These are phyloP conservation scores for Talinum fruticosum DNA, from an alignment of 148 eudicot species.

Conservation along the genomic window DNA sequence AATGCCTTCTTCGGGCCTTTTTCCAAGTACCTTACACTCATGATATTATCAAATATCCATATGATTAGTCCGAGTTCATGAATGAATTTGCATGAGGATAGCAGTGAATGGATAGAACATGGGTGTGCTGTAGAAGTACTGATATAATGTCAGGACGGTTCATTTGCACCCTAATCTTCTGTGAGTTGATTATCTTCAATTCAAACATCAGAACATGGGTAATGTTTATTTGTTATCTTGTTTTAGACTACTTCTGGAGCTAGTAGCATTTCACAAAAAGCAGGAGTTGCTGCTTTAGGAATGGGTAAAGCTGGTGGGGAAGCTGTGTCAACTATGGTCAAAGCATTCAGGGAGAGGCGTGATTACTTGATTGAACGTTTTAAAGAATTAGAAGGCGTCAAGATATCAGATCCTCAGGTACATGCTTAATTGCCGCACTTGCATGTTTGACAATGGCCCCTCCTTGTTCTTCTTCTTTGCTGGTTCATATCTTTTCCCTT, in stretches of 20 bases:
- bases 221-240: constrained; percentile 10
- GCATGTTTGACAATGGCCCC: neutral
- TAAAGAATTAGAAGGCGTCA: constrained; percentile 73
- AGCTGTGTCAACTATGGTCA: constrained; percentile 77
- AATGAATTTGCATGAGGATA: neutral
- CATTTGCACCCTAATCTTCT: neutral
- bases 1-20: neutral
- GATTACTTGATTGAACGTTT: constrained; percentile 76
- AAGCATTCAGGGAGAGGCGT: constrained; percentile 83
- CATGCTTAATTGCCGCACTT: neutral
- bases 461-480: neutral
- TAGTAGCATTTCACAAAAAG: constrained; percentile 86
- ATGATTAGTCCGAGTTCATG: neutral
- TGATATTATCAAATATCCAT: neutral
- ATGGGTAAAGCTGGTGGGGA: constrained; percentile 91
- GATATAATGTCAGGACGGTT: neutral
- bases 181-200: neutral
- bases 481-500: constrained; percentile 4
- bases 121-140: neutral
- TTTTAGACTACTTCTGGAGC: constrained; percentile 84
- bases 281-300: constrained; percentile 91
- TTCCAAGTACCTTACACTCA: neutral
- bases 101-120: neutral
- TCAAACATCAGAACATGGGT: neutral
- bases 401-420: constrained; percentile 89